phyloP scores from a whole-genome alignment of 1,139 yeast genomes.

The Chernovozyma aurita region DNA sequence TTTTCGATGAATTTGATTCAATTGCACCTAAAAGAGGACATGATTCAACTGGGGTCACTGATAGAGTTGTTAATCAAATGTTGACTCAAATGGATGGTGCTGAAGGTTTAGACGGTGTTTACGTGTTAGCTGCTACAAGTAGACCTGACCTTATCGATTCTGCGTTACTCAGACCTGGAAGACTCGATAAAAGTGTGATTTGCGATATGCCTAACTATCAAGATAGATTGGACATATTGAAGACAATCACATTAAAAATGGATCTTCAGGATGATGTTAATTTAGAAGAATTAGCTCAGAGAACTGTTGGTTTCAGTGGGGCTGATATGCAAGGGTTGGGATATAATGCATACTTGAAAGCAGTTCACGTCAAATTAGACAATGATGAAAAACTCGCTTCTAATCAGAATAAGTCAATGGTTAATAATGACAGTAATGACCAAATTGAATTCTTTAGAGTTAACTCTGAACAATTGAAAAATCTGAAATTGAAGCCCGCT shows the following conservation, averaged over 20 bases:
- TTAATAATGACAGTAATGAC: slow-evolving; percentile 14
- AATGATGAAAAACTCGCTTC: slow-evolving; percentile 27
- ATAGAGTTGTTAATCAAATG: slow-evolving; percentile 94
- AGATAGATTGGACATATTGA: slow-evolving; percentile 72
- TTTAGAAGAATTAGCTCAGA: slow-evolving; percentile 50
- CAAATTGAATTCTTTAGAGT: slow-evolving; percentile 33
- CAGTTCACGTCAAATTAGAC: slow-evolving; percentile 76
- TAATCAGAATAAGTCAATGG: slow-evolving; percentile 10
- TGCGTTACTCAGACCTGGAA: slow-evolving; percentile 91
- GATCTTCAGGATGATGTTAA: slow-evolving; percentile 47
- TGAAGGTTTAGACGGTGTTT: slow-evolving; percentile 94
- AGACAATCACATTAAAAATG: slow-evolving; percentile 58
- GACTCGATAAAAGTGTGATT: slow-evolving; percentile 85
- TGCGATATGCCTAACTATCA: slow-evolving; percentile 78
- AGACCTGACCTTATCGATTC: slow-evolving; percentile 95
- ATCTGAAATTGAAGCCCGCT: slow-evolving; percentile 30
- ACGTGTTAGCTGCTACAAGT: slow-evolving; percentile 93
- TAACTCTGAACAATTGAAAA: slow-evolving; percentile 27
- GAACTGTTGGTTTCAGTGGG: slow-evolving; percentile 80
- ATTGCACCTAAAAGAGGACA: slow-evolving; percentile 98
- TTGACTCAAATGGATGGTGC: slow-evolving; percentile 99
- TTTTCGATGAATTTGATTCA: slow-evolving; percentile 95
- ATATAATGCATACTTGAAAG: slow-evolving; percentile 86
- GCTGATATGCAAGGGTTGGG: slow-evolving; percentile 94
- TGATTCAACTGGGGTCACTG: slow-evolving; percentile 97